Conservation (phyloP, 1,284 basidiomycete genomes). For the Ustilago hordei region DNA sequence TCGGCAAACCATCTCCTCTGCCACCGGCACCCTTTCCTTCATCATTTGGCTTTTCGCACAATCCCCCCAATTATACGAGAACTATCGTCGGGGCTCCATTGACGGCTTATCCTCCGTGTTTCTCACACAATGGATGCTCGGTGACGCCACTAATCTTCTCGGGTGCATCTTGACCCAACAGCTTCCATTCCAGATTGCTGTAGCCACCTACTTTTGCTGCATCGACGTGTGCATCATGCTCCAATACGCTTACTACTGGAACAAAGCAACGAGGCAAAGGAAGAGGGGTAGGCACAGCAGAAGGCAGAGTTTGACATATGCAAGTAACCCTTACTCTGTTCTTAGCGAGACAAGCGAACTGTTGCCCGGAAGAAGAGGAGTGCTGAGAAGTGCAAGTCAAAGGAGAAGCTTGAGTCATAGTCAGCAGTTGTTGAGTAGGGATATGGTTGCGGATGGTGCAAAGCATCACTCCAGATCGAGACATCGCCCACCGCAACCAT, state of each 20-base stretch:
- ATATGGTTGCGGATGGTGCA: not conserved
- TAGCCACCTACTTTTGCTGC: constrained; percentile 64
- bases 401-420: constrained; percentile 25
- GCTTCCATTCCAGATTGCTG: constrained; percentile 64
- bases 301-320: constrained; percentile 26
- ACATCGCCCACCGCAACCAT: constrained; percentile 12
- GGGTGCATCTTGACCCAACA: constrained; percentile 65
- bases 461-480: constrained; percentile 24
- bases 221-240: constrained; percentile 57
- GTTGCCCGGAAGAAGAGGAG: constrained; percentile 21
- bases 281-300: constrained; percentile 5
- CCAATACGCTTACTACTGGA: constrained; percentile 57
- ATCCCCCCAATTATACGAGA: constrained; percentile 65
- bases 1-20: constrained; percentile 51
- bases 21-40: constrained; percentile 58
- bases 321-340: constrained; percentile 35
- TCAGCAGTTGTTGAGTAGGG: constrained; percentile 18
- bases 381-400: constrained; percentile 24
- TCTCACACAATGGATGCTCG: constrained; percentile 67
- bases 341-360: constrained; percentile 45
- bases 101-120: constrained; percentile 66
- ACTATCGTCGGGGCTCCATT: constrained; percentile 60
- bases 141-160: constrained; percentile 66
- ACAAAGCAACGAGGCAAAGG: constrained; percentile 27
- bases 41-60: constrained; percentile 68